Conservation (phyloP, 2,329 filamentous ascomycete species). For the Mycosphaerella arachidis region DNA sequence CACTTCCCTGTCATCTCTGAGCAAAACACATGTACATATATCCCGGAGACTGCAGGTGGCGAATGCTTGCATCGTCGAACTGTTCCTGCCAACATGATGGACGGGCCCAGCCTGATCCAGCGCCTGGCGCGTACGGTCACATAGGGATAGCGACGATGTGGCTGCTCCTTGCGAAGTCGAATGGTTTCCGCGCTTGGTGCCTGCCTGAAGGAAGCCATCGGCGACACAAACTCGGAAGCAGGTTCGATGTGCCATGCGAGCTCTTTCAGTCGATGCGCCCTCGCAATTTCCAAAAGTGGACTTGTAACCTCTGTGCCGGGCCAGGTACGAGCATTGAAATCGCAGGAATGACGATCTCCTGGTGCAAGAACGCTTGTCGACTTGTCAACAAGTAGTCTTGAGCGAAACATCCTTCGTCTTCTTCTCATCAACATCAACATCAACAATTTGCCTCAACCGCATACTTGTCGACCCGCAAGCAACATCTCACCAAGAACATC, state of each 20-base stretch:
- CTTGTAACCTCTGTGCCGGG: neutral
- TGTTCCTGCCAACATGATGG: neutral
- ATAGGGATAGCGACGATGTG: neutral
- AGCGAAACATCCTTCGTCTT: neutral
- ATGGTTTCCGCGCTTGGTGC: too few species aligned
- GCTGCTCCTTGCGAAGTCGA: neutral
- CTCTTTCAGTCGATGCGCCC: neutral
- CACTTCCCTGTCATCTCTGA: too few species aligned
- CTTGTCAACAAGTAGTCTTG: neutral
- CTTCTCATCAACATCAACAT: neutral
- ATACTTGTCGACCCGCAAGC: neutral
- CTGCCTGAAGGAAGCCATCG: neutral
- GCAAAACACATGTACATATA: too few species aligned
- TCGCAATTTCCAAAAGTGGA: neutral
- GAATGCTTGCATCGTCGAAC: too few species aligned
- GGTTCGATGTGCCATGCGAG: neutral
- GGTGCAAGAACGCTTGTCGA: neutral
- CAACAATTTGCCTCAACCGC: neutral
- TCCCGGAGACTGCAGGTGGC: too few species aligned
- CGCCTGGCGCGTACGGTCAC: too few species aligned
- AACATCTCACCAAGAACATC: neutral
- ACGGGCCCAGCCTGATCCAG: too few species aligned
- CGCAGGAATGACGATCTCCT: slow-evolving; percentile 2
- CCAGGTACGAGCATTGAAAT: neutral
- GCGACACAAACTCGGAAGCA: neutral